These are phyloP conservation scores for Butyriboletus pseudospeciosus DNA, from an alignment of 1,284 basidiomycete species.

Conservation along the genomic window DNA sequence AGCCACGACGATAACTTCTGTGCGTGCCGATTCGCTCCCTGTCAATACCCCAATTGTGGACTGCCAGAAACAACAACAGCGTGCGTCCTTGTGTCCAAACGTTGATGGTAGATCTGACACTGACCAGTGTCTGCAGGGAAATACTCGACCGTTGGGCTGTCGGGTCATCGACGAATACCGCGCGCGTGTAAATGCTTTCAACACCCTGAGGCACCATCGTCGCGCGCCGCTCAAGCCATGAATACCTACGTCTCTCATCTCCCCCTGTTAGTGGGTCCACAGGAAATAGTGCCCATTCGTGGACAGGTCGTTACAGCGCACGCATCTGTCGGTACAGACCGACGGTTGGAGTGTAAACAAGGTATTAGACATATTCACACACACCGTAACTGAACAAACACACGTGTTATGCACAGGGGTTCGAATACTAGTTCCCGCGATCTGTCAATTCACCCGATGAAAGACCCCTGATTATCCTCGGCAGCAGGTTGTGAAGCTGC, in stretches of 20 bases:
- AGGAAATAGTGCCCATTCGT: conserved; percentile 65
- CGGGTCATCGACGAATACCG: not conserved
- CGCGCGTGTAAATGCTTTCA: conserved; percentile 14
- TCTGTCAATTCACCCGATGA: conserved; percentile 38
- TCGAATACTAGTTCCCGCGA: conserved; percentile 80
- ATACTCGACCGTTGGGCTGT: too few species aligned
- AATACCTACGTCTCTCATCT: conserved; percentile 73
- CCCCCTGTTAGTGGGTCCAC: conserved; percentile 51
- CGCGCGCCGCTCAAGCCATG: conserved; percentile 71
- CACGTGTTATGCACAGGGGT: conserved; percentile 30
- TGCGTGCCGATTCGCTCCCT: too few species aligned
- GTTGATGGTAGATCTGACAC: too few species aligned
- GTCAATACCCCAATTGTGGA: too few species aligned
- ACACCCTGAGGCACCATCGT: conserved; percentile 58
- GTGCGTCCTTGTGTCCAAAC: too few species aligned
- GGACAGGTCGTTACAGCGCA: conserved; percentile 68
- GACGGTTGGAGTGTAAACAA: conserved; percentile 47
- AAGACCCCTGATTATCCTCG: conserved; percentile 64
- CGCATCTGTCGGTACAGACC: conserved; percentile 40
- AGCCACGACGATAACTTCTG: too few species aligned
- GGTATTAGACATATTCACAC: not conserved
- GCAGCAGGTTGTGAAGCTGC: conserved; percentile 60
- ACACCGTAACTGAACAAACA: not conserved
- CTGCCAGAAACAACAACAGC: too few species aligned
- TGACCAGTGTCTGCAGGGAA: too few species aligned